Evolutionary conservation across 2,329 filamentous ascomycete species (phyloP).

Genomic region (Botryotinia calthae): DNA sequence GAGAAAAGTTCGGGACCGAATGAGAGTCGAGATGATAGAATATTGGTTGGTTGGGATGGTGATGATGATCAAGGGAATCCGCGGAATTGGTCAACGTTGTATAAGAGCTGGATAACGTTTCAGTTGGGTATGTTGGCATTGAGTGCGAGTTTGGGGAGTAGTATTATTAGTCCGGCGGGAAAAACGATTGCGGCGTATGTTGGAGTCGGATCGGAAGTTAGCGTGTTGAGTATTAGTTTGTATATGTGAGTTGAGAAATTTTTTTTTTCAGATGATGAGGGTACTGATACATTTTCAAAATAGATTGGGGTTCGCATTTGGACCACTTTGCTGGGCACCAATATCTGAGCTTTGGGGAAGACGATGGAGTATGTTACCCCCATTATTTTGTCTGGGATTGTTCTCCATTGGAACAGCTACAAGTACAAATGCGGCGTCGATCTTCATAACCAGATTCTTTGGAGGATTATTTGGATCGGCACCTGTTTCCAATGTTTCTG

Average conservation of each 20-base stretch:
- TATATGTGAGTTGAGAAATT: conserved; percentile 41
- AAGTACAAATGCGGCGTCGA: conserved; percentile 53
- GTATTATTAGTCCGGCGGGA: conserved; percentile 50
- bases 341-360: conserved; percentile 61
- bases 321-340: conserved; percentile 61
- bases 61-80: conserved; percentile 45
- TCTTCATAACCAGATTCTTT: conserved; percentile 67
- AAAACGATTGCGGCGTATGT: conserved; percentile 44
- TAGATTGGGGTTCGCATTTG: conserved; percentile 47
- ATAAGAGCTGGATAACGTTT: conserved; percentile 49
- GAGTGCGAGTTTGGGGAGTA: conserved; percentile 49
- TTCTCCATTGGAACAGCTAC: conserved; percentile 62
- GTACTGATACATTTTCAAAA: conserved; percentile 1
- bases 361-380: conserved; percentile 56
- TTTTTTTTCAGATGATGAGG: neutral
- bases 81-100: conserved; percentile 44
- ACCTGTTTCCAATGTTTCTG: conserved; percentile 60
- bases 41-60: conserved; percentile 66
- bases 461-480: conserved; percentile 61
- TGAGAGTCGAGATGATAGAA: conserved; percentile 55
- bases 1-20: neutral
- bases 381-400: conserved; percentile 55
- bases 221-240: conserved; percentile 47
- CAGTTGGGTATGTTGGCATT: conserved; percentile 50
- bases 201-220: conserved; percentile 44